These are phyloP conservation scores for Aciculoconidium aculeatum DNA, from an alignment of 805 yeast species.

Conservation along the genomic window DNA sequence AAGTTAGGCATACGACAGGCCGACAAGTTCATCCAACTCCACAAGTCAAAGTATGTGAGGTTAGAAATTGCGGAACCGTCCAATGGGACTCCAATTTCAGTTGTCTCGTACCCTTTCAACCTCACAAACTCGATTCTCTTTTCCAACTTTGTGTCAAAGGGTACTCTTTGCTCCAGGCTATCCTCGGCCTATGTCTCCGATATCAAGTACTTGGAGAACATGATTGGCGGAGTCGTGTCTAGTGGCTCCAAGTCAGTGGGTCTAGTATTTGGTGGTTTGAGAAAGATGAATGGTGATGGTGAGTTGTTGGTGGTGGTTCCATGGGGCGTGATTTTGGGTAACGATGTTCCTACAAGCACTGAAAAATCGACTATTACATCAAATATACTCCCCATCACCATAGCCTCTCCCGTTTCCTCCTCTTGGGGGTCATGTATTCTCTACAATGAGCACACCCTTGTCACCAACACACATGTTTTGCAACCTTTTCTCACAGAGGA, in stretches of 20 bases:
- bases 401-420: constrained; percentile 5
- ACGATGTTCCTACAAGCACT: not conserved
- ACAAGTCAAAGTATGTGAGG: constrained; percentile 4
- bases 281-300: constrained; percentile 41
- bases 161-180: constrained; percentile 12
- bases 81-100: constrained; percentile 4
- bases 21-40: constrained; percentile 2
- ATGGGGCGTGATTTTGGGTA: constrained; percentile 16
- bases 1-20: too few relatives aligned
- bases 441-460: constrained; percentile 22
- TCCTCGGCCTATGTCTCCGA: constrained; percentile 32
- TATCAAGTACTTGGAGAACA: constrained; percentile 39
- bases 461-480: constrained; percentile 41
- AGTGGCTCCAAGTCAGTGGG: constrained; percentile 23
- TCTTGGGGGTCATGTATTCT: constrained; percentile 43
- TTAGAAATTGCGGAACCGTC: not conserved
- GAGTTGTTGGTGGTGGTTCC: constrained; percentile 31
- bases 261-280: constrained; percentile 31
- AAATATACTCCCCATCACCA: constrained; percentile 4
- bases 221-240: constrained; percentile 35
- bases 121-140: constrained; percentile 27
- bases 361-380: not conserved
- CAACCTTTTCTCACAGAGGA: constrained; percentile 10
- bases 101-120: constrained; percentile 20
- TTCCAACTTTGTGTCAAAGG: constrained; percentile 17